Evolutionary conservation across 495 filamentous ascomycete genomes (phyloP).

Genomic region (Tetracladium setigerum): DNA sequence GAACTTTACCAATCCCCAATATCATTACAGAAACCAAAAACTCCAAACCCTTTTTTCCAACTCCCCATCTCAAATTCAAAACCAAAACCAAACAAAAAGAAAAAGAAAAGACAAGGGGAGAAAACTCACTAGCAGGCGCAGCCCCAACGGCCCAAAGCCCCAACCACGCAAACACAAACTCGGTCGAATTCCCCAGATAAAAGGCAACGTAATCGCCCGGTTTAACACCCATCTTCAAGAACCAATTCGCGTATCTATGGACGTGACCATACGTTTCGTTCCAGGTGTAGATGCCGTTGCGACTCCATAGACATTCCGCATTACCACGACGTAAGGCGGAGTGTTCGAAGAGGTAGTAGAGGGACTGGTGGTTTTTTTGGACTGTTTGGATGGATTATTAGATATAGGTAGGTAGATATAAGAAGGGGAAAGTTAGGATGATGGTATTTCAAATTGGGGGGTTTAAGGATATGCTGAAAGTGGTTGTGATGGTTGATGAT

Average conservation of each 20-base stretch:
- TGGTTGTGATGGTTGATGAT: too few relatives aligned
- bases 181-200: constrained; percentile 60
- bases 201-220: constrained; percentile 62
- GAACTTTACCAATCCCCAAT: too few relatives aligned
- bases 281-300: constrained; percentile 55
- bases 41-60: too few relatives aligned
- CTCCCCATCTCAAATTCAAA: too few relatives aligned
- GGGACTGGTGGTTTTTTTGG: constrained; percentile 41
- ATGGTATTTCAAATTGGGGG: constrained; percentile 13
- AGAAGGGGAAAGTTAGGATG: not conserved
- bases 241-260: constrained; percentile 60
- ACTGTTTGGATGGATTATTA: constrained; percentile 24
- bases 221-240: constrained; percentile 49
- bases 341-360: constrained; percentile 61
- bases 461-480: constrained; percentile 15
- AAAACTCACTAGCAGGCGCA: constrained; percentile 40
- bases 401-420: constrained; percentile 3
- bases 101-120: too few relatives aligned
- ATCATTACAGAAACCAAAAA: too few relatives aligned
- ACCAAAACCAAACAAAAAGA: too few relatives aligned
- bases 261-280: constrained; percentile 44
- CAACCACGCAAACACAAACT: constrained; percentile 60
- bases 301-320: constrained; percentile 59
- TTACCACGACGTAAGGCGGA: constrained; percentile 39
- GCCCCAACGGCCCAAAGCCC: constrained; percentile 56